These are phyloP conservation scores for Yamadazyma friedrichii DNA, from an alignment of 1,139 yeast genomes.

Conservation along the genomic window DNA sequence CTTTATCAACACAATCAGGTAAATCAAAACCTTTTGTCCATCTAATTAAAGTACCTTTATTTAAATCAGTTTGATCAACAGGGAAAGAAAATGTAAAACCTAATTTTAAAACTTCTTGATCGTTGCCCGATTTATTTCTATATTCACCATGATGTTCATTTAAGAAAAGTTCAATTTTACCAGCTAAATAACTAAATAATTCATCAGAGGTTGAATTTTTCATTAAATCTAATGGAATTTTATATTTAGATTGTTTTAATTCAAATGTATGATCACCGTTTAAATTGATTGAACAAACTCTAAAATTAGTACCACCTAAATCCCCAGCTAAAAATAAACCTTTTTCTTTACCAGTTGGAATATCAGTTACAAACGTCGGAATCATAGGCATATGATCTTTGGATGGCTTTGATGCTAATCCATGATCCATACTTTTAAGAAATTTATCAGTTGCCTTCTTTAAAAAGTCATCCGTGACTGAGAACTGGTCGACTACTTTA, in stretches of 20 bases:
- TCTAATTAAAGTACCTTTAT: constrained; percentile 76
- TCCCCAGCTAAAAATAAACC: constrained; percentile 83
- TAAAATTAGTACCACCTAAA: constrained; percentile 84
- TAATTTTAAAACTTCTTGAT: constrained; percentile 50
- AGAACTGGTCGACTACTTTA: constrained; percentile 54
- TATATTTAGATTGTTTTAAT: constrained; percentile 68
- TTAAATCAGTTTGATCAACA: constrained; percentile 76
- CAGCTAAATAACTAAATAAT: constrained; percentile 73
- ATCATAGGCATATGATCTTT: constrained; percentile 76
- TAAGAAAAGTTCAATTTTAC: constrained; percentile 61
- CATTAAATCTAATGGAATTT: constrained; percentile 74
- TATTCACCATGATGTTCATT: constrained; percentile 57
- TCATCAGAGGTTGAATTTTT: constrained; percentile 49
- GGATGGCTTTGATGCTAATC: constrained; percentile 45
- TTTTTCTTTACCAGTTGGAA: constrained; percentile 79
- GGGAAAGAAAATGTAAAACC: constrained; percentile 96
- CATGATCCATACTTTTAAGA: constrained; percentile 59
- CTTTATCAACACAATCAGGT: constrained; percentile 79
- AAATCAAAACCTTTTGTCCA: constrained; percentile 96
- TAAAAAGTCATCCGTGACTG: constrained; percentile 51
- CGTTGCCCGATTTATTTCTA: constrained; percentile 11
- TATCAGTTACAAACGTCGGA: constrained; percentile 76
- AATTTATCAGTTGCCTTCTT: constrained; percentile 63
- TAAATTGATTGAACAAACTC: constrained; percentile 81
- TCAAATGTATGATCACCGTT: constrained; percentile 79